Conservation (phyloP, 164 flowering plant genomes). For the Magnolia sinica region DNA sequence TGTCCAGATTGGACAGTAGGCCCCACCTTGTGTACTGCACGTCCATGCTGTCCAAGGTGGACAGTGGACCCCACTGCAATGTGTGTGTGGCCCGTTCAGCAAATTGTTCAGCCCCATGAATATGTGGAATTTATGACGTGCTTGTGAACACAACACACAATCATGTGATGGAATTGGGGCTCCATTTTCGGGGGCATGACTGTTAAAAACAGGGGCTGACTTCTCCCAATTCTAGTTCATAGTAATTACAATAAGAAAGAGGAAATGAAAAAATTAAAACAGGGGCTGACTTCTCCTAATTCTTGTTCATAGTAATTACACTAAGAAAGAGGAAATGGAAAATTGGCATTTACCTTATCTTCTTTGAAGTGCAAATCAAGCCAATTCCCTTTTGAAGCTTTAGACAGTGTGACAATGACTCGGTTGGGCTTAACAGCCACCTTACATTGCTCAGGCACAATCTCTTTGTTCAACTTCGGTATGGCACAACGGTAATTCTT, state of each 20-base stretch:
- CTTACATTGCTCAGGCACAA: slow-evolving; percentile 78
- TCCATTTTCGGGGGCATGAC: neutral
- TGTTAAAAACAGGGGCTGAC: neutral
- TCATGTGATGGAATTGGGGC: too few species aligned
- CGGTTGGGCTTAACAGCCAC: slow-evolving; percentile 73
- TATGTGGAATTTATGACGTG: too few species aligned
- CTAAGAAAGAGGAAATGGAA: neutral
- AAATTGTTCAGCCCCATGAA: too few species aligned
- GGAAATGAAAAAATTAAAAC: neutral
- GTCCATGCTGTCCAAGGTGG: too few species aligned
- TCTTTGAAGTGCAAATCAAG: slow-evolving; percentile 83
- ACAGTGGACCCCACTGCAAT: too few species aligned
- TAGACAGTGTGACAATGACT: slow-evolving; percentile 60
- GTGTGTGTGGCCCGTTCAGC: too few species aligned
- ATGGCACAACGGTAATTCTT: slow-evolving; percentile 76
- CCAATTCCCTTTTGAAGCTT: slow-evolving; percentile 91
- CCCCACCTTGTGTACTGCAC: too few species aligned
- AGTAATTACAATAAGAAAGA: neutral
- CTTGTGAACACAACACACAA: too few species aligned
- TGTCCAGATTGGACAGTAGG: too few species aligned
- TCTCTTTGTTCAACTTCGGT: slow-evolving; percentile 73
- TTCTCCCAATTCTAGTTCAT: neutral
- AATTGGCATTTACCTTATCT: slow-evolving; percentile 60
- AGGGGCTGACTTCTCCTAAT: neutral
- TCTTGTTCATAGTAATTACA: too few species aligned